Evolutionary conservation across 2,329 filamentous ascomycete genomes (phyloP).

Genomic region (Cryphonectria parasitica): DNA sequence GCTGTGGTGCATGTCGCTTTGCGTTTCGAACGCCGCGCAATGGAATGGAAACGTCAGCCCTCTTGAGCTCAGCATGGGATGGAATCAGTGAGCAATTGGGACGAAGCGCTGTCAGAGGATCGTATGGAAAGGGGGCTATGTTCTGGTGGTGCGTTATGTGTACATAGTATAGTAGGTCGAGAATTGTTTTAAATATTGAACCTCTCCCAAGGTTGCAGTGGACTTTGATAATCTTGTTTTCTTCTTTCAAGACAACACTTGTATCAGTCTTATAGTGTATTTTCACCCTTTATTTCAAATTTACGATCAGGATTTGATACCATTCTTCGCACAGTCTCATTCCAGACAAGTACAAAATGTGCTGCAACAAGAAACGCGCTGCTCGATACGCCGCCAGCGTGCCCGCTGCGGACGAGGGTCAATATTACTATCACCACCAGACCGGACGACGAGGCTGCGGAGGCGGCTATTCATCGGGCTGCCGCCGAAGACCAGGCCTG

Average conservation of each 20-base stretch:
- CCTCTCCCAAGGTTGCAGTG: not conserved
- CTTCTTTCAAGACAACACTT: not conserved
- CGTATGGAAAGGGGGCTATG: not conserved
- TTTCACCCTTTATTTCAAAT: not conserved
- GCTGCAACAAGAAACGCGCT: constrained; percentile 16
- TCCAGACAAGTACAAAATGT: too few relatives aligned
- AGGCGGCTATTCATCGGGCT: not conserved
- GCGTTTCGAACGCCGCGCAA: too few relatives aligned
- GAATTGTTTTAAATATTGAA: not conserved
- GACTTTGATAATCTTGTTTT: too few relatives aligned
- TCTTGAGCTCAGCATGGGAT: not conserved
- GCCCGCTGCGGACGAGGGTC: not conserved
- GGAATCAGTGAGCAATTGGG: not conserved
- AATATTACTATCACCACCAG: not conserved
- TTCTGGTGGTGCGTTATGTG: not conserved
- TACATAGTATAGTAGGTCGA: not conserved
- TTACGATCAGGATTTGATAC: not conserved
- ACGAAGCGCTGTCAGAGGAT: not conserved
- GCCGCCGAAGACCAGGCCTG: not conserved
- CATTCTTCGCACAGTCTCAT: not conserved
- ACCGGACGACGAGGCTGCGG: not conserved
- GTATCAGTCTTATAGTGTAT: not conserved
- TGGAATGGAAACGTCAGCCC: not conserved
- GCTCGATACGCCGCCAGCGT: constrained; percentile 1
- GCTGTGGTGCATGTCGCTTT: not conserved